Evolutionary conservation across 176 grass and related monocot species (phyloP), one percentile per base, ranked within the genome.

Genomic region (Metroxylon sagu): DNA sequence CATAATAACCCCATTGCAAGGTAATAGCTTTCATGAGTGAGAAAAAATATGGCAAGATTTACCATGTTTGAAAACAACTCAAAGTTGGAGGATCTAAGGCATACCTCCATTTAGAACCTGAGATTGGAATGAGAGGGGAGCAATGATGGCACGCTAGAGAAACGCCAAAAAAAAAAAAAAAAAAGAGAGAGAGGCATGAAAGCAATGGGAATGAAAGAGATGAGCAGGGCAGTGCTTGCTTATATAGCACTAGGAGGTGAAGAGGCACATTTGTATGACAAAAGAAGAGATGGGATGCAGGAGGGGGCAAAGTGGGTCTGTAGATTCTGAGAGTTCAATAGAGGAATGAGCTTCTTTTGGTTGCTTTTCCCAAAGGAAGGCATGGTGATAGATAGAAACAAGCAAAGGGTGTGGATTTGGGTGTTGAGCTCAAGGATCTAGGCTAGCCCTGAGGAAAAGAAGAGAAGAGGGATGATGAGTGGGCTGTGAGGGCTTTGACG

Each of bases 361-460:
- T 67, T 71, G 68, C 26, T 75, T 90, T 90, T 90, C 60, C 56
- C 60, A 82, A 90, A 83, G 71, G 50, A 29, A 19, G 80, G 81
- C 28, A 23, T 23, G 23, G 78, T 43, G 77, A 43, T 72, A 59
- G 70, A 77, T 78, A 56, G 74, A 80, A 79, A 85, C 76, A 76
- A 82, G 78, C 70, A 52, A 82, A 56, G 56, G 77, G 64, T 74
- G 21, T 63, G 59, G 70, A 73, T 53, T 78, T 75, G 85, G 82
- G 75, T 31, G 50, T 26, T 18, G 27, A 73, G 70, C 70, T 56
- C 70, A 43, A 63, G 48, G 26, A 60, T 62, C 70, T 48, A 73
- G 48, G 58, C 50, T 72, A 26, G 48, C 56, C 25, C 19, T 52
- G 55, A 52, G 56, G 68, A 71, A 71, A 48, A 61, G 61, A 56